Evolutionary conservation across 176 grass and related monocot genomes (phyloP).

Genomic region (Thinopyrum elongatum): DNA sequence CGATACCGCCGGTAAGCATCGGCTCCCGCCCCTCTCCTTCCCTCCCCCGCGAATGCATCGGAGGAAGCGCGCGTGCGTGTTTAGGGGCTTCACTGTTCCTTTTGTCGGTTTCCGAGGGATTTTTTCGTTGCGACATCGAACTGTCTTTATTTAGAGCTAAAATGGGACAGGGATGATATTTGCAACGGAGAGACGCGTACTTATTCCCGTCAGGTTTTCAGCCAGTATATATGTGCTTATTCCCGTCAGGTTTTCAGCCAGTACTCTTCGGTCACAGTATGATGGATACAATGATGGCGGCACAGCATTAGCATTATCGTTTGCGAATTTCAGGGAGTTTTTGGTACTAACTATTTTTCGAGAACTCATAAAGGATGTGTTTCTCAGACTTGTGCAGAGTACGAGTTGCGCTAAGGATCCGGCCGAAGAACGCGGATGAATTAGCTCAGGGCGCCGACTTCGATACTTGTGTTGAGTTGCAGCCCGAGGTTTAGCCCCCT

Average conservation of each 20-base stretch:
- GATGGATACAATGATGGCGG: not conserved
- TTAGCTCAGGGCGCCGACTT: constrained; percentile 55
- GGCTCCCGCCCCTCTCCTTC: not conserved
- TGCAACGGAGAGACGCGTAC: not conserved
- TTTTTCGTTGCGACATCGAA: not conserved
- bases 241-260: not conserved
- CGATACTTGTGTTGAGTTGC: constrained; percentile 70
- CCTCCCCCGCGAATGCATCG: not conserved
- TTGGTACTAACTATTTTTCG: not conserved
- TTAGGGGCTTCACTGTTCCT: not conserved
- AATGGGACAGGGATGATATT: not conserved
- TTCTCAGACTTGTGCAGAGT: constrained; percentile 75
- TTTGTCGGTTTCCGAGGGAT: not conserved
- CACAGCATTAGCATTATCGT: not conserved
- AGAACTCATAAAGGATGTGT: not conserved
- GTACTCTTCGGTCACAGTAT: not conserved
- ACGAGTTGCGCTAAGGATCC: constrained; percentile 83
- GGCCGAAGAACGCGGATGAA: constrained; percentile 74
- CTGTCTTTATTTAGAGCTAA: not conserved
- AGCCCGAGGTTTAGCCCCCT: constrained; percentile 71
- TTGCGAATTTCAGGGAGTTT: not conserved
- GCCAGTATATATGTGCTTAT: not conserved
- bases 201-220: not conserved
- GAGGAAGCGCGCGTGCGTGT: not conserved
- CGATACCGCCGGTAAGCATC: not conserved